Conservation (phyloP, 2,329 filamentous ascomycete genomes). For the Fusarium odoratissimum region DNA sequence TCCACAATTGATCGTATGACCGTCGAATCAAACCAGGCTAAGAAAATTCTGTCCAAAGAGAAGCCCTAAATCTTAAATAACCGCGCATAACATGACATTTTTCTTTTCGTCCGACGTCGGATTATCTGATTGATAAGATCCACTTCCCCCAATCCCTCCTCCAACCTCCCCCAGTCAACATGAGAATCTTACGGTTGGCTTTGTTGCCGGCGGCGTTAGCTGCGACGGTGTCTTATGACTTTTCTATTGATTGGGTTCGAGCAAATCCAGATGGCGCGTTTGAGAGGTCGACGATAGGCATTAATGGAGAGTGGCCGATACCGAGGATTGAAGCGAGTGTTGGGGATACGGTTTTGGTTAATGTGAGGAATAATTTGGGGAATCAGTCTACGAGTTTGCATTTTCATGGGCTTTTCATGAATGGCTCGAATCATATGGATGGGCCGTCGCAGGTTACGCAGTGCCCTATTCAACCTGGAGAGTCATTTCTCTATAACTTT, state of each 20-base stretch:
- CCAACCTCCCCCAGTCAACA: constrained; percentile 13
- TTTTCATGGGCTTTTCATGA: constrained; percentile 79
- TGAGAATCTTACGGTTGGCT: constrained; percentile 11
- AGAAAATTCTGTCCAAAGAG: constrained; percentile 26
- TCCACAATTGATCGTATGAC: constrained; percentile 30
- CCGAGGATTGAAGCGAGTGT: constrained; percentile 72
- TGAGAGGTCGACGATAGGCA: constrained; percentile 75
- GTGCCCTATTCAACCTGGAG: constrained; percentile 72
- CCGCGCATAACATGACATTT: constrained; percentile 4
- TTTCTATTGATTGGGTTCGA: constrained; percentile 77
- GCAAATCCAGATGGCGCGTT: constrained; percentile 77
- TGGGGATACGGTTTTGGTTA: constrained; percentile 71
- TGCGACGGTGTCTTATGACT: constrained; percentile 69
- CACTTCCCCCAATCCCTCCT: background rate
- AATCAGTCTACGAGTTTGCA: constrained; percentile 73
- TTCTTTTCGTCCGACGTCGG: constrained; percentile 13
- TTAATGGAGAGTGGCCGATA: constrained; percentile 82
- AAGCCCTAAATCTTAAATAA: background rate
- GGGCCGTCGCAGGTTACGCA: constrained; percentile 75
- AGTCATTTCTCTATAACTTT: constrained; percentile 77
- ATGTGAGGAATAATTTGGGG: constrained; percentile 68
- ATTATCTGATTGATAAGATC: constrained; percentile 38
- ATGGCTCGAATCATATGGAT: constrained; percentile 77
- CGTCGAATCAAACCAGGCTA: constrained; percentile 23
- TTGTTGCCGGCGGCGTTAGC: constrained; percentile 39